Evolutionary conservation across 2,329 filamentous ascomycete species (phyloP).

Genomic region (Meredithiella fracta): DNA sequence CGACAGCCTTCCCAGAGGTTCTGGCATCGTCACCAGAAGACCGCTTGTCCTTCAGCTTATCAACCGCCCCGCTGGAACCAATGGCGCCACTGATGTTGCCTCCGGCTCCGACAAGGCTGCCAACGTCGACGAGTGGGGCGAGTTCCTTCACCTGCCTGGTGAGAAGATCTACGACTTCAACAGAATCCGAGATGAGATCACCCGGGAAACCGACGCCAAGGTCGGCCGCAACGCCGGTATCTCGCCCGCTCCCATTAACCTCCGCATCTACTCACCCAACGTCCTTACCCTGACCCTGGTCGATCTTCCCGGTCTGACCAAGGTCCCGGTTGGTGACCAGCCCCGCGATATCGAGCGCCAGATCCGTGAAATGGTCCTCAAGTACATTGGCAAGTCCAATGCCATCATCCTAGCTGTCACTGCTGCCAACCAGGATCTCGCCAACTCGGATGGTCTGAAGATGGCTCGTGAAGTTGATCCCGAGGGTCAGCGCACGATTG

Average conservation of each 20-base stretch:
- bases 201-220: slow-evolving; percentile 89
- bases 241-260: slow-evolving; percentile 89
- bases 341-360: slow-evolving; percentile 92
- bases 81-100: slow-evolving; percentile 50
- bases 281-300: slow-evolving; percentile 93
- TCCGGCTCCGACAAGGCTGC: slow-evolving; percentile 65
- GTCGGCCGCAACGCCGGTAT: slow-evolving; percentile 94
- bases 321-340: slow-evolving; percentile 91
- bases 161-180: slow-evolving; percentile 97
- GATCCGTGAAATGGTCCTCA: slow-evolving; percentile 94
- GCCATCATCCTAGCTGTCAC: slow-evolving; percentile 96
- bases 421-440: slow-evolving; percentile 91
- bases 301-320: slow-evolving; percentile 89
- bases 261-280: slow-evolving; percentile 95
- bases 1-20: slow-evolving; percentile 81
- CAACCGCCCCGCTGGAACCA: slow-evolving; percentile 63
- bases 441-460: slow-evolving; percentile 95
- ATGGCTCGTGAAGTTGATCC: slow-evolving; percentile 92
- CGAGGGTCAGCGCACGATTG: slow-evolving; percentile 92
- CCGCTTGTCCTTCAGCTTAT: slow-evolving; percentile 95
- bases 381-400: slow-evolving; percentile 97
- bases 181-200: slow-evolving; percentile 96
- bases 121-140: slow-evolving; percentile 93
- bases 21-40: slow-evolving; percentile 90
- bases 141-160: slow-evolving; percentile 93